phyloP scores from a whole-genome alignment of 306 rosid species.

The Gynostemma pentaphyllum region DNA sequence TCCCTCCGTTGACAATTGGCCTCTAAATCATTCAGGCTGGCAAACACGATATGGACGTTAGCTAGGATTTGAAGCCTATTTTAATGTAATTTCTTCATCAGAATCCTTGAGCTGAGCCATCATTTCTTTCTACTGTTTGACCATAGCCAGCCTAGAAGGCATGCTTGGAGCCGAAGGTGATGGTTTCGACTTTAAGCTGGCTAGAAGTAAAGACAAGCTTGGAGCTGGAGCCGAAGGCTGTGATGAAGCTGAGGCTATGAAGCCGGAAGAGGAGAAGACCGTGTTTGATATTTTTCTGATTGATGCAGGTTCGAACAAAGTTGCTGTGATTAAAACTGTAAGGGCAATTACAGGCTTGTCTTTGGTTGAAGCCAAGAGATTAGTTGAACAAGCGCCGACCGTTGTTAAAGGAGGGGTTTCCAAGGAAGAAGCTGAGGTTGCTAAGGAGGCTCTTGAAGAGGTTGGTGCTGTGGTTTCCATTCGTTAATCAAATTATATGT shows the following conservation, averaged over 20 bases:
- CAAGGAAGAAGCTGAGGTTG: conserved; percentile 83
- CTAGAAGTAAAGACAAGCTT: no score
- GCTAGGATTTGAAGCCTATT: no score
- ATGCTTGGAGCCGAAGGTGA: no score
- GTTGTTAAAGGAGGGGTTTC: conserved; percentile 69
- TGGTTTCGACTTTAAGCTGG: no score
- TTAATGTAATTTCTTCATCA: no score
- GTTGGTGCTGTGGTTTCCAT: conserved; percentile 79
- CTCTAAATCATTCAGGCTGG: no score
- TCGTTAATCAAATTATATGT: conserved; percentile 17
- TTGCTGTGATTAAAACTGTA: conserved; percentile 81
- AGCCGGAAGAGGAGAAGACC: conserved; percentile 97
- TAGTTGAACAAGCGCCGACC: conserved; percentile 88
- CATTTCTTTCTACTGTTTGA: no score
- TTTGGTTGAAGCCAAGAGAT: conserved; percentile 81
- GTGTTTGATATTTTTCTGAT: conserved; percentile 87
- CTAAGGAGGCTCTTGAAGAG: conserved; percentile 84
- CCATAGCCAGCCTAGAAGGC: no score
- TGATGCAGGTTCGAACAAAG: conserved; percentile 64
- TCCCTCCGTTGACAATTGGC: no score
- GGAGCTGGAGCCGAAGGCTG: conserved; percentile 27
- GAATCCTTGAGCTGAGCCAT: no score
- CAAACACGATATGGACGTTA: no score
- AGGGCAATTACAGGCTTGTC: conserved; percentile 72
- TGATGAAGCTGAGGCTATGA: conserved; percentile 19